Conservation (phyloP, 495 filamentous ascomycete species). For the Aspergillus coremiiformis region DNA sequence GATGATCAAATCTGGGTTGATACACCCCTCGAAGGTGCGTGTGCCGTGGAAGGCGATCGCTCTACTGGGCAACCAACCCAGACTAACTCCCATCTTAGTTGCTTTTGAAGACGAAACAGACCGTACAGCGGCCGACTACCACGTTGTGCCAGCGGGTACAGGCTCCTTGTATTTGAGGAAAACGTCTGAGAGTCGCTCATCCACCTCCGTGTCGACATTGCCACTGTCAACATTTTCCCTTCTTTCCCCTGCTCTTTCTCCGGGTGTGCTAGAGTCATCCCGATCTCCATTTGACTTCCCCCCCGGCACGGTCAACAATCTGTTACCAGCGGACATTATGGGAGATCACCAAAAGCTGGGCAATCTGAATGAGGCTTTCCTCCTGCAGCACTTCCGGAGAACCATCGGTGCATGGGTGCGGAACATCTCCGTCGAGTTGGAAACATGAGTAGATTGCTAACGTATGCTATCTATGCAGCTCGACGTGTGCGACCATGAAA, state of each 20-base stretch:
- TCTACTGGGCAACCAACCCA: background rate
- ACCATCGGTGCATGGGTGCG: slow-evolving; percentile 34
- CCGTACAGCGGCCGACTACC: slow-evolving; percentile 36
- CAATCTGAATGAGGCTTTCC: slow-evolving; percentile 34
- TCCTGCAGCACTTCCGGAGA: slow-evolving; percentile 35
- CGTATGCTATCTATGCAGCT: slow-evolving; percentile 15
- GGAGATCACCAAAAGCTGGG: slow-evolving; percentile 21
- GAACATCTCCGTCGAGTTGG: background rate
- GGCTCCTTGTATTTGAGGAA: slow-evolving; percentile 17
- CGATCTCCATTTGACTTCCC: slow-evolving; percentile 7
- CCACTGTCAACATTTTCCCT: slow-evolving; percentile 12
- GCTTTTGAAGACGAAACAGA: slow-evolving; percentile 39
- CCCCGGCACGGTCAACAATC: slow-evolving; percentile 16
- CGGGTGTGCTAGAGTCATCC: slow-evolving; percentile 12
- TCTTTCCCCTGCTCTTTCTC: slow-evolving; percentile 5
- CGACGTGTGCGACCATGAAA: slow-evolving; percentile 32
- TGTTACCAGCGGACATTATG: slow-evolving; percentile 14
- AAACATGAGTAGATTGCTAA: background rate
- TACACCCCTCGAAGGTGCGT: slow-evolving; percentile 27
- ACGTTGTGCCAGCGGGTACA: slow-evolving; percentile 22
- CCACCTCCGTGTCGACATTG: slow-evolving; percentile 23
- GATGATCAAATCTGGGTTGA: slow-evolving; percentile 34
- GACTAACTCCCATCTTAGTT: slow-evolving; percentile 16
- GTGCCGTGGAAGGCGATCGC: background rate
- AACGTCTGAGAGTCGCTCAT: slow-evolving; percentile 22